Base-by-base conservation (phyloP, 306 rosid species). In the Gastrolobium bilobum region DNA sequence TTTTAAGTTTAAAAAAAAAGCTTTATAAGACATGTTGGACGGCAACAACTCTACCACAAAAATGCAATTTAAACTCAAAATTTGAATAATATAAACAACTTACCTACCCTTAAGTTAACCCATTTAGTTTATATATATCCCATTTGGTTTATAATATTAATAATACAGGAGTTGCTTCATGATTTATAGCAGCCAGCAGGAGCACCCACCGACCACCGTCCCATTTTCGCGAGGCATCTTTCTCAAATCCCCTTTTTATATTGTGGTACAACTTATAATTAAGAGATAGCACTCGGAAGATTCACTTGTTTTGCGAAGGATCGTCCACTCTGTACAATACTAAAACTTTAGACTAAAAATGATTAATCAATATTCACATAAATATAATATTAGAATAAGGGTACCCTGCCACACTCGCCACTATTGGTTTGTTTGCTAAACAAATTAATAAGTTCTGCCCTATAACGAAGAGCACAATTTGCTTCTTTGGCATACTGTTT, bases 151-250 rank as follows among this genome's bases (percentile, higher is more conserved):
- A 20, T 20, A 20, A 20, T 20, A 20, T 20, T 20, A 20, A 20
- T 20, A 20, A 20, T 20, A 20, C 26, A 20, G 26, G 26, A 20
- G 26, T 20, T 42, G 37, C 2, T 31, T 15, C 53, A 42, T 44
- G 38, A 39, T 35, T 33, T 52, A 71, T 15, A 40, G 77, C 35
- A 15, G 52, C 72, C 40, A 51, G 37, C 15, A 1, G 44, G 33
- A 42, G 8, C 39, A 3, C 5, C 33, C 81, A 70, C 26, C 26
- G 26, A 20, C 26, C 26, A 20, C 78, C 74, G 46, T 30, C 81
- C 81, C 68, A 59, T 82, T 68, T 80, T 76, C 9, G 2, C 26
- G 6, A 67, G 64, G 78, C 77, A 68, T 68, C 73, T 59, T 38
- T 40, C 31, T 51, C 10, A 66, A 81, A 68, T 56, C 63, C 35